These are phyloP conservation scores for Ambrosia trifida DNA, from an alignment of 129 eudicot genomes.

Conservation along the genomic window DNA sequence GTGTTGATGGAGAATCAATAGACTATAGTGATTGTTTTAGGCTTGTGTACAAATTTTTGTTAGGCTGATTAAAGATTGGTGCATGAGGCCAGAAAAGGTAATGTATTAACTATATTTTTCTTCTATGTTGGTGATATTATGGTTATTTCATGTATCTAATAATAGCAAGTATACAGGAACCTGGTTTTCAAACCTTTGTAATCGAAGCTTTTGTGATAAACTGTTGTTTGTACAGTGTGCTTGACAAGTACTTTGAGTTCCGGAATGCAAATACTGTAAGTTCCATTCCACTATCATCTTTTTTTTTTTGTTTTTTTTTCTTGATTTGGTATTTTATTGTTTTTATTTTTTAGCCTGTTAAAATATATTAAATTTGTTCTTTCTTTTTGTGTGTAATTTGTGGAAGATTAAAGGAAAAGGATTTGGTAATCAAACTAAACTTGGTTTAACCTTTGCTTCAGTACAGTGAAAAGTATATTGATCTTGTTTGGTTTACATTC, in stretches of 20 bases:
- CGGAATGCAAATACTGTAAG: slow-evolving; percentile 94
- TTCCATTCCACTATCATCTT: slow-evolving; percentile 5
- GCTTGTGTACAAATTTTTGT: slow-evolving; percentile 90
- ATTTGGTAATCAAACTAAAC: not conserved
- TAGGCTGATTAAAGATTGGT: slow-evolving; percentile 91
- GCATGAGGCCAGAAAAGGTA: slow-evolving; percentile 84
- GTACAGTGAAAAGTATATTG: not conserved
- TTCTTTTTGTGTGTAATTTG: not conserved
- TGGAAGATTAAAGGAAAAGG: not conserved
- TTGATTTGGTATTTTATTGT: not conserved
- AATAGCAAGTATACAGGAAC: slow-evolving; percentile 60
- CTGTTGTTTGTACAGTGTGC: slow-evolving; percentile 96
- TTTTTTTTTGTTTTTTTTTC: not conserved
- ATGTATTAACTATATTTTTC: slow-evolving; percentile 3
- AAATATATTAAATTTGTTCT: slow-evolving; percentile 3
- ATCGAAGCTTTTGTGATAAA: slow-evolving; percentile 76
- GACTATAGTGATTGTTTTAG: slow-evolving; percentile 34
- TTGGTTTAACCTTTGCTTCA: slow-evolving; percentile 6
- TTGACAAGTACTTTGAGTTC: slow-evolving; percentile 92
- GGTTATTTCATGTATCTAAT: slow-evolving; percentile 26
- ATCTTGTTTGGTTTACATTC: slow-evolving; percentile 7
- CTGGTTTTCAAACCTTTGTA: slow-evolving; percentile 81
- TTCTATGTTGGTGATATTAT: not conserved
- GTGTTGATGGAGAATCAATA: not conserved
- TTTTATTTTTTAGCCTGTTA: not conserved